Percentiles rank a stretch among this genome's conserved stretches.
Evolutionary conservation across 2,329 filamentous ascomycete species (phyloP).

Genomic region (Alternaria brassicicola): DNA sequence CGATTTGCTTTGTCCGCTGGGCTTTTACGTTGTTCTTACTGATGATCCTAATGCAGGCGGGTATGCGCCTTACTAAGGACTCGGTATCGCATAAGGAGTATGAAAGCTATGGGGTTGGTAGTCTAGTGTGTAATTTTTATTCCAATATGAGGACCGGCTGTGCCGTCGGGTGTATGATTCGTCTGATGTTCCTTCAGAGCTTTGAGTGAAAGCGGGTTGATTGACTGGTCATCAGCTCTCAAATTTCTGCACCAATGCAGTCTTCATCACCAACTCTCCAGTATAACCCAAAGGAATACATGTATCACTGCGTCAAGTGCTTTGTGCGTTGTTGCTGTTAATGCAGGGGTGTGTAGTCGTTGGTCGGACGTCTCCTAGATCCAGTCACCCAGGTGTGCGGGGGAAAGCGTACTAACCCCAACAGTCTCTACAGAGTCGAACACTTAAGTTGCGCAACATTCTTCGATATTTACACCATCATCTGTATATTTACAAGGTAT

Average conservation of each 20-base stretch:
- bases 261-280: neutral
- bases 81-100: neutral
- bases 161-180: neutral
- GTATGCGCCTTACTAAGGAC: neutral
- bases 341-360: too few relatives aligned
- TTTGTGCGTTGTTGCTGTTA: neutral
- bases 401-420: neutral
- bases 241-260: neutral
- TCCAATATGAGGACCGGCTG: neutral
- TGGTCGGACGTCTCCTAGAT: neutral
- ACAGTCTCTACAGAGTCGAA: neutral
- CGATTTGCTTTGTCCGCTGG: conserved; percentile 27
- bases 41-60: conserved; percentile 21
- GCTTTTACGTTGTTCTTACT: conserved; percentile 36
- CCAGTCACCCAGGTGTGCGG: neutral
- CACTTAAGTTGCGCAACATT: neutral
- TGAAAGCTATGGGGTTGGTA: neutral
- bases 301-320: neutral
- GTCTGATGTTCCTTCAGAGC: neutral
- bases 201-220: neutral
- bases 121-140: neutral
- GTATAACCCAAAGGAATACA: neutral
- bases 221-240: neutral
- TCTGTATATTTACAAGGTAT: neutral
- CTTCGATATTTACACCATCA: too few relatives aligned